Evolutionary conservation across 257 asterid species (phyloP), one percentile per base, ranked within the genome.

Genomic region (Coffea eugenioides): DNA sequence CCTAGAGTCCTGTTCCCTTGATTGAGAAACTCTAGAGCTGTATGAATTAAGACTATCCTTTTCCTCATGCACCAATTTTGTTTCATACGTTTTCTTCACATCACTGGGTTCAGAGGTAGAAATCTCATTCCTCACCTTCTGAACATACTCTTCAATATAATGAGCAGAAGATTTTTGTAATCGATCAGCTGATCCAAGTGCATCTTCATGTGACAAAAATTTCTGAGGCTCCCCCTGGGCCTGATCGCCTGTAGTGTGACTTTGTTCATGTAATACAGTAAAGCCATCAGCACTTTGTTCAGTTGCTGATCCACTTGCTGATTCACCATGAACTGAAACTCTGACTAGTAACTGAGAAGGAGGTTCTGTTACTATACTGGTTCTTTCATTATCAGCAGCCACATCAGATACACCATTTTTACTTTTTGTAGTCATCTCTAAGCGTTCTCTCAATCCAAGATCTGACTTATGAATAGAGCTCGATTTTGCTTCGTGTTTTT

Each of bases 181-280:
- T 79, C 84, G 89, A 54, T 85, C 89, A 62, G 94, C 97, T 82
- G 99, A 93, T 78, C 83, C 93, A 75, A 89, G 82, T 46, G 83
- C 84, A 89, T 86, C 96, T 15, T 76, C 92, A 59, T 68, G 85
- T 13, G 86, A 81, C 31, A 79, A 12, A 57, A 82, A 71, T 34
- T 41, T 76, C 43, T 74, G 67, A 83, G 84, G 78, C 78, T 80
- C 82, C 61, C 80, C 89, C 23, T 52, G 27, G 74, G 81, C 72
- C 74, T 80, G 88, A 76, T 69, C 77, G 69, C 82, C 80, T 66
- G 43, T 80, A 75, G 74, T 88, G 6, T 70, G 18, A 36, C 80
- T 72, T 51, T 21, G 84, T 59, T 77, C 83, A 51, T 46, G 72
- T 64, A 71, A 77, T 56, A 69, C 73, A 68, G 84, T 67, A 59